A percentile compares a stretch with the other conserved stretches of the same genome.
phyloP scores from a whole-genome alignment of 768 basidiomycete genomes.

The Steccherinum ochraceum region DNA sequence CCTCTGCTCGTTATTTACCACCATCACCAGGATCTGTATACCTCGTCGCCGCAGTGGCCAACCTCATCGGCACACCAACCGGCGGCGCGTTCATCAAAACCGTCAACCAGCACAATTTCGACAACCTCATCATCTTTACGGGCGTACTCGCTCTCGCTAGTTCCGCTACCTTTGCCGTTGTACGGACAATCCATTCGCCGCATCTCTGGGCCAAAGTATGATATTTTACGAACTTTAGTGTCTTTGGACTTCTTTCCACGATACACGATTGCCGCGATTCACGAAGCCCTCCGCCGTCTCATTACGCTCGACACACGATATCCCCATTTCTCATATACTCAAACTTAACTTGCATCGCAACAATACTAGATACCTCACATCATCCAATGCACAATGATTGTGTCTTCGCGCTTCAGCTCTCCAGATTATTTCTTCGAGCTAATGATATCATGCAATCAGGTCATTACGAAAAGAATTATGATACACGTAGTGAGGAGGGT shows the following conservation, averaged over 20 bases:
- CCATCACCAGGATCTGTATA: slow-evolving; percentile 21
- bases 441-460: too few species aligned
- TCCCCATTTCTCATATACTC: background rate
- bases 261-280: too few species aligned
- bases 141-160: slow-evolving; percentile 20
- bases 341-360: background rate
- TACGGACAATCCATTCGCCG: slow-evolving; percentile 2
- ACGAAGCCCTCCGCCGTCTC: too few species aligned
- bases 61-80: slow-evolving; percentile 27
- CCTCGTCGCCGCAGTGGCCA: slow-evolving; percentile 23
- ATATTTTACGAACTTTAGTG: background rate
- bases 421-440: too few species aligned
- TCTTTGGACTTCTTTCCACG: too few species aligned
- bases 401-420: too few species aligned
- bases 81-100: slow-evolving; percentile 25
- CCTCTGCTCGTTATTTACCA: background rate
- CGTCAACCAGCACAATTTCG: slow-evolving; percentile 19
- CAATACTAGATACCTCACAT: background rate
- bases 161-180: slow-evolving; percentile 4
- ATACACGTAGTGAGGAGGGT: too few species aligned
- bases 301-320: too few species aligned
- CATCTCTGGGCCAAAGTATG: background rate
- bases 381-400: too few species aligned
- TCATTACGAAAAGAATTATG: too few species aligned
- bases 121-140: slow-evolving; percentile 24